Base-by-base conservation (phyloP, 371 early-diverging fungal genomes). In the Mucor piriformis region DNA sequence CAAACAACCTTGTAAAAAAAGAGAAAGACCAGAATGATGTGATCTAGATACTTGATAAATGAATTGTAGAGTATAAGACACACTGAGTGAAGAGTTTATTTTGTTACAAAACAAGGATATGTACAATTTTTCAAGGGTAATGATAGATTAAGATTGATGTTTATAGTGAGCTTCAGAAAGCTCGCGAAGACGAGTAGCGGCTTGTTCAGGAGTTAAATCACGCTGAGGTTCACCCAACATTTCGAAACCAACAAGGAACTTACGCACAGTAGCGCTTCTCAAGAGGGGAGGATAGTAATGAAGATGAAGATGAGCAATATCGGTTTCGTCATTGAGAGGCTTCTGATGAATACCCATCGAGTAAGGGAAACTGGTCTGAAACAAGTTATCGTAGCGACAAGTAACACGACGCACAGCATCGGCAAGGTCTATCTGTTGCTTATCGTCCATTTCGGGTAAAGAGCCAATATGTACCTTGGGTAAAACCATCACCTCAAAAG, bases 211-310 rank as follows among this genome's bases (percentile, higher is more conserved):
- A 0, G 96, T 96, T 57, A 96, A 66, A 71, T 97, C 98, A 37
- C 97, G 89, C 72, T 96, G 96, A 12, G 95, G 85, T 64, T 95
- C 94, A 23, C 85, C 96, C 55, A 97, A 61, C 88, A 97, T 90
- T 74, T 96, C 97, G 64, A 90, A 97, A 13, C 96, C 97, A n/a
- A 96, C 98, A 54, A 95, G 77, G 76, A 95, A 97, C 76, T 97
- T 97, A 54, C 91, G 90, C 38, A 96, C 89, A 1, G 91, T 91
- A 4, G 95, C 89, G 57, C 87, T 90, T 58, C 96, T 77, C 58
- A 97, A 74, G 18, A 96, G 79, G 33, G 97, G 95, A 43, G 97
- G 97, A 69, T 96, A 97, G 64, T 95, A 96, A 67, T 97, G 97
- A 37, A 95, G 38, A 69, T 96, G 98, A 42, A 97, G 72, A 73